A percentile compares a stretch with the other conserved stretches of the same genome.
Conservation (phyloP, 2,329 filamentous ascomycete species). For the Alternaria metachromatica region DNA sequence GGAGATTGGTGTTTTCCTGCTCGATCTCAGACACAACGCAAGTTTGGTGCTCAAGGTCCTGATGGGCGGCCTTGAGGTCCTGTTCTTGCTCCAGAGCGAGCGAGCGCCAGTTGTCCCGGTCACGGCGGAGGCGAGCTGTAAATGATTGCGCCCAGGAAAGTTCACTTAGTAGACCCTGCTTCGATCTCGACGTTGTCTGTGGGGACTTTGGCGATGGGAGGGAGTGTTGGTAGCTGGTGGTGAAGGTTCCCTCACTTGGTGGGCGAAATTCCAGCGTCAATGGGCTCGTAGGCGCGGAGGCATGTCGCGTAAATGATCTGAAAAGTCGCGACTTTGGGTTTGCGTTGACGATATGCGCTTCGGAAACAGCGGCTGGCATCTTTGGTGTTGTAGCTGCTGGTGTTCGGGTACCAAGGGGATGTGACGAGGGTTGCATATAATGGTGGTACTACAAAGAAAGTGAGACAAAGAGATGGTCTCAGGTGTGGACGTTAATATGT, state of each 20-base stretch:
- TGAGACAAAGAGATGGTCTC: background rate
- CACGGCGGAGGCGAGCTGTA: conserved; percentile 9
- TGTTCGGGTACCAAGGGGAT: background rate
- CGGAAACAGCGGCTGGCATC: background rate
- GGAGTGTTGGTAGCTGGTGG: background rate
- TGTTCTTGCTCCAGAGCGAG: conserved; percentile 2
- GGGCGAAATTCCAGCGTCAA: background rate
- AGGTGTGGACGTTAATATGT: background rate
- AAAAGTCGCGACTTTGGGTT: conserved; percentile 1
- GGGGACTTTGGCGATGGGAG: background rate
- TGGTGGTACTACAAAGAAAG: background rate
- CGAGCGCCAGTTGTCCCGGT: conserved; percentile 11
- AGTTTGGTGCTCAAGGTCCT: background rate
- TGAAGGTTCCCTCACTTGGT: background rate
- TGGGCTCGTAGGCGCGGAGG: conserved; percentile 7
- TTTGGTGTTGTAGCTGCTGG: background rate
- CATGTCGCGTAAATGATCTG: conserved; percentile 7
- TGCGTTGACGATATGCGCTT: background rate
- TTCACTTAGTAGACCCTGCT: conserved; percentile 3
- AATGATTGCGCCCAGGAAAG: conserved; percentile 3
- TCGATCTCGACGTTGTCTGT: background rate
- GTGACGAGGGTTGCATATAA: background rate
- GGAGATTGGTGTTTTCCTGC: conserved; percentile 2
- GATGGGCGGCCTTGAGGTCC: background rate
- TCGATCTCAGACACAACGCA: background rate